Base-by-base conservation (phyloP, 768 basidiomycete species). In the Lyophyllum decastes region DNA sequence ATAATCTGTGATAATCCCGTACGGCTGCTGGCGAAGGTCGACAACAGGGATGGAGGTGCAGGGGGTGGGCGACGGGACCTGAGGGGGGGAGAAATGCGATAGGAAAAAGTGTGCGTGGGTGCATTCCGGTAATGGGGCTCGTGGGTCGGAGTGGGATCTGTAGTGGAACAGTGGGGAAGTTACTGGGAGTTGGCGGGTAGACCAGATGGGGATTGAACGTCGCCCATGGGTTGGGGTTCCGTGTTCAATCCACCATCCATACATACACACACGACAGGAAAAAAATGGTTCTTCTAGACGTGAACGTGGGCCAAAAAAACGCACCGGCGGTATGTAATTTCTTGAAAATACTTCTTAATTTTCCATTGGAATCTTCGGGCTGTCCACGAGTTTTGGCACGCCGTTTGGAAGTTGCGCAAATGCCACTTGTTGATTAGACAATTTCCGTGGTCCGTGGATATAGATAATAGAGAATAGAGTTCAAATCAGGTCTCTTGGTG, bases 361-460 rank as follows among this genome's bases (percentile, higher is more conserved):
- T 55, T 43, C 53, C 10, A 54, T 54, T 12, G 33, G 53, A 54
- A 54, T 22, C 7, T 40, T 55, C 46, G 26, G 43, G 19, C 16
- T 40, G 16, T n/a, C n/a, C n/a, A n/a, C n/a, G n/a, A n/a, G n/a
- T n/a, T n/a, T 40, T 38, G 40, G 47, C 22, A 50, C 16, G 40
- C 19, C 24, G 21, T 34, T 24, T 17, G n/a, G n/a, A 34, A 46
- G 46, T 33, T 6, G 41, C 33, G 22, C 33, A 17, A 54, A 4
- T 21, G 38, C 41, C 40, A 26, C 27, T 49, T n/a, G 30, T 12
- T 16, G 5, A 43, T 59, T 47, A 46, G 47, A 45, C 54, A 52
- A 58, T 60, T n/a, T 55, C 59, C 59, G 49, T 43, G 49, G 22
- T 46, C 54, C 25, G n/a, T 55, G 59, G 59, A n/a, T 14, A 35